Evolutionary conservation across 768 basidiomycete genomes (phyloP), one percentile per base, ranked within the genome.

Genomic region (Suillus plorans): DNA sequence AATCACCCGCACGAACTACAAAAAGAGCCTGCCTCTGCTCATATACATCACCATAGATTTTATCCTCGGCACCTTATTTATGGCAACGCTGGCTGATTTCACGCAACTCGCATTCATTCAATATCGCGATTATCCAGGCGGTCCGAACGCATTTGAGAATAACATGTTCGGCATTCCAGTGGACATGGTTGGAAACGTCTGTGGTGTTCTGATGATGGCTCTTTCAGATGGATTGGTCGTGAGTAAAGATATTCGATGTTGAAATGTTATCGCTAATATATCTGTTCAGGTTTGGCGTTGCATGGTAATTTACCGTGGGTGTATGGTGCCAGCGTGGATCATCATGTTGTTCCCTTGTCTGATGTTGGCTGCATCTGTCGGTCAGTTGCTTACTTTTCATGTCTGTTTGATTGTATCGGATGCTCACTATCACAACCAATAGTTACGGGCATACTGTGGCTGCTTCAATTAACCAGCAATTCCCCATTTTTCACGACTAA

Each of bases 31-130:
- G 13, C 18, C 2, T 31, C 41, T 67, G 5, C 37, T 68, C 37
- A 16, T 41, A 18, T 69, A 63, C 37, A 25, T 66, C n/a, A 14
- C 13, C 13, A 4, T 61, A 22, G 61, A 63, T 31, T 64, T 64
- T 28, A 57, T 37, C 4, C 56, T 76, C n/a, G 74, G 68, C 22
- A 73, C 72, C 5, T 25, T 73, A 22, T 73, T 64, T 50, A 62
- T 73, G 64, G 18, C 61, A 13, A 36, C 63, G 9, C 63, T 67
- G 14, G 63, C 72, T 1, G 61, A 71, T 20, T 70, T 76, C 49
- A 69, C 69, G 0, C 74, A 75, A 39, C 66, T 74, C 61, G 66
- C 69, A 0, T 78, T 77, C 60, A 71, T 79, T 50, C 72, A 79
- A 60, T 57, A 72, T 55, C 71, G 78, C 5, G 68, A 77, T 55